phyloP scores from a whole-genome alignment of 2,329 filamentous ascomycete genomes.

The Aurifilum marmelostoma region DNA sequence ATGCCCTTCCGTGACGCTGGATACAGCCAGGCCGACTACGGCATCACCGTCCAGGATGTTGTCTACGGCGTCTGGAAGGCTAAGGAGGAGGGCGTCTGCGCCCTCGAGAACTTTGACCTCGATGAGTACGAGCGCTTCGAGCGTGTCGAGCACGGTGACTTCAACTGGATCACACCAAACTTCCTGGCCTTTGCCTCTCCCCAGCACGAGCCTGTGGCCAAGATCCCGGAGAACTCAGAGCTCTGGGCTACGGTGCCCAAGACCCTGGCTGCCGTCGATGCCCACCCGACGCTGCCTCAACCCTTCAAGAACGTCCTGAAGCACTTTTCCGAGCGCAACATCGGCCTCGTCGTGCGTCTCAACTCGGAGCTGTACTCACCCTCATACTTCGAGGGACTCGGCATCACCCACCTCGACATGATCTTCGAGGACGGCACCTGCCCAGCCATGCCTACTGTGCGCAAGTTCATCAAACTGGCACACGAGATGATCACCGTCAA shows the following conservation, averaged over 20 bases:
- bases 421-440: constrained; percentile 99
- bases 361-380: constrained; percentile 97
- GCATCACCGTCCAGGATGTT: constrained; percentile 92
- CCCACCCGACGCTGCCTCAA: constrained; percentile 70
- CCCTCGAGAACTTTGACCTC: constrained; percentile 90
- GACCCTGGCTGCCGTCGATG: constrained; percentile 72
- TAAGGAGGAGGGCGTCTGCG: constrained; percentile 92
- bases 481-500: constrained; percentile 92
- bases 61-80: constrained; percentile 99
- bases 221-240: constrained; percentile 73
- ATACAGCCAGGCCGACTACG: constrained; percentile 97
- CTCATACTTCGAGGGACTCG: constrained; percentile 94
- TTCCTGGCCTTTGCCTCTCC: constrained; percentile 97
- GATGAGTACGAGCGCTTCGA: constrained; percentile 97
- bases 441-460: constrained; percentile 83
- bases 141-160: constrained; percentile 96
- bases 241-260: constrained; percentile 75
- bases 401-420: constrained; percentile 97
- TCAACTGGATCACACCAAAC: constrained; percentile 97
- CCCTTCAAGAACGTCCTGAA: constrained; percentile 95
- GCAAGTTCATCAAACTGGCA: constrained; percentile 91
- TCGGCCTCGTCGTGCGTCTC: constrained; percentile 90
- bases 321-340: constrained; percentile 85
- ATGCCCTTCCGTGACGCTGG: constrained; percentile 99
- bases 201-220: constrained; percentile 75